Base-by-base conservation (phyloP, 2,329 filamentous ascomycete genomes). In the Xylariaceae sp. region DNA sequence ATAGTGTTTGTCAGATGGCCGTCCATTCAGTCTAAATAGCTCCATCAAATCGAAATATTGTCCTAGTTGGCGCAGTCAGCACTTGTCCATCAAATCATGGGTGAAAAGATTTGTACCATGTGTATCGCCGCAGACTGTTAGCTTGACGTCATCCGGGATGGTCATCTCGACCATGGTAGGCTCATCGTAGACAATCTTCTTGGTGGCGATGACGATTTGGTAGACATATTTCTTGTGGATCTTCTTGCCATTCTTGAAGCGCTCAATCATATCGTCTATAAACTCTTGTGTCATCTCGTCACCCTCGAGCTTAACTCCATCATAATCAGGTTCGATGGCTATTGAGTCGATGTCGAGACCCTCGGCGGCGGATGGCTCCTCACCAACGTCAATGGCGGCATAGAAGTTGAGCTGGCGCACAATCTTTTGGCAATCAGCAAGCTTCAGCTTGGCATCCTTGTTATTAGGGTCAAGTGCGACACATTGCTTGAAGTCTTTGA, bases 11-110 rank as follows among this genome's bases (percentile, higher is more conserved):
- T 92, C 88, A 14, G 79, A 80, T 0, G 93, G 93, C 53, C 77
- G 80, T 34, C 93, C 93, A 58, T 95, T 96, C 46, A 93, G 78
- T 53, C 88, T 78, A 82, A 98, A 98, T 52, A 98, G 86, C 66
- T 98, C 88, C 74, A 98, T 84, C 34, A 98, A 77, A 67, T 98
- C 93, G 65, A 95, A 98, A 72, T 91, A 98, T 78, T 98, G 93
- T 37, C 92, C 88, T 91, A n/a, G n/a, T n/a, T n/a, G n/a, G 50
- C n/a, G 14, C 41, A 10, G 44, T 20, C 22, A 19, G 52, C 61
- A 47, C 64, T 60, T 34, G 27, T 23, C 38, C 12, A 6, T 19
- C 33, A 11, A 20, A 25, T 34, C 6, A 14, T 3, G 22, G 21
- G 16, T n/a, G 14, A 16, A 21, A 17, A 35, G 7, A 22, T 48